Conservation (phyloP, 306 rosid species). For the Trifolium fragiferum region DNA sequence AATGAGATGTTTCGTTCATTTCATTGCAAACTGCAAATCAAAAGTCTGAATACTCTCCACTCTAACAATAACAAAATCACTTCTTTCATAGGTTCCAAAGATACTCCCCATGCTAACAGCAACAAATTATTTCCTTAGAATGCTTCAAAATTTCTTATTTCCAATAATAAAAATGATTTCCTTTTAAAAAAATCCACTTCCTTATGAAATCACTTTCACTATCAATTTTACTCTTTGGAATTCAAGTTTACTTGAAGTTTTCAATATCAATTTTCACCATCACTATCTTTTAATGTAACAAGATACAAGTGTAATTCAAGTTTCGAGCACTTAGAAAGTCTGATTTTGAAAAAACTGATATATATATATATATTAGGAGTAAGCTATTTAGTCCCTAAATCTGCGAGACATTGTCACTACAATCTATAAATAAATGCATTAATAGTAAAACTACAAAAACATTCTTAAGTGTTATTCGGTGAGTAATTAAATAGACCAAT, state of each 20-base stretch:
- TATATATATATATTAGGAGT: neutral
- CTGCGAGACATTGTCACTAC: neutral
- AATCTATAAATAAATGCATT: neutral
- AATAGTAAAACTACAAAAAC: neutral
- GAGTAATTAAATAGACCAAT: neutral
- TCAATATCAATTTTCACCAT: neutral
- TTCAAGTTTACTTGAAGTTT: no score
- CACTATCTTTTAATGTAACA: neutral
- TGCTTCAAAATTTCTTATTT: neutral
- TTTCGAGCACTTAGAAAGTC: neutral
- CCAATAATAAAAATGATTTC: neutral
- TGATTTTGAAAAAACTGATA: no score
- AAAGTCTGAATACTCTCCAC: neutral
- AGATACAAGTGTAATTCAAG: neutral
- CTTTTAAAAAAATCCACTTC: neutral
- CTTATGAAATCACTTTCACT: neutral
- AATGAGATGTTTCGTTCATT: neutral
- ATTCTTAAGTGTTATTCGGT: neutral
- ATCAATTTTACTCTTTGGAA: neutral
- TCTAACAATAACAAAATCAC: neutral
- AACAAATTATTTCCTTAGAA: slow-evolving; percentile 11
- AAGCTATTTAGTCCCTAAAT: neutral
- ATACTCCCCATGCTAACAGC: neutral
- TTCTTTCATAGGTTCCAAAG: neutral
- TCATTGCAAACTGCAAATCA: slow-evolving; percentile 6